phyloP scores from a whole-genome alignment of 495 filamentous ascomycete species.

The Letharia lupina region DNA sequence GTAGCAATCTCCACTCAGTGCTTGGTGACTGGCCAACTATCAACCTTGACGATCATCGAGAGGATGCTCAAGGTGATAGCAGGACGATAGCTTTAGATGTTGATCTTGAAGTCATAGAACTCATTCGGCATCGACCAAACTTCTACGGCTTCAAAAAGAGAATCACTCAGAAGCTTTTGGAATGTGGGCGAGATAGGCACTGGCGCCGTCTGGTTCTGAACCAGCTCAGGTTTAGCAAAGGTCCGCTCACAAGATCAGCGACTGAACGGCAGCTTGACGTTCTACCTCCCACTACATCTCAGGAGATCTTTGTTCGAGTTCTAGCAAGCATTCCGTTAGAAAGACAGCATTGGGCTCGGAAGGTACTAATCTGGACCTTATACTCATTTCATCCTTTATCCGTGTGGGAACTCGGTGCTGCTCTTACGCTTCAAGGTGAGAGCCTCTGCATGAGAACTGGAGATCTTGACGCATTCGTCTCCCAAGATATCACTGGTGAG shows the following conservation, averaged over 20 bases:
- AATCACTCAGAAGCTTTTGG: neutral
- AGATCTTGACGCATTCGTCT: neutral
- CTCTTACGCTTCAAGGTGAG: neutral
- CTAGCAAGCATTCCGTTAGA: neutral
- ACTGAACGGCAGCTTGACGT: neutral
- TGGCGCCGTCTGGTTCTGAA: neutral
- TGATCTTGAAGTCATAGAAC: neutral
- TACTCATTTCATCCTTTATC: constrained; percentile 6
- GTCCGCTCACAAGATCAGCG: neutral
- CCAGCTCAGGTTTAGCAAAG: neutral
- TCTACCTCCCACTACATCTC: neutral
- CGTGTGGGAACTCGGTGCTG: constrained; percentile 1
- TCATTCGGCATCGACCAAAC: neutral
- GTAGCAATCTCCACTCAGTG: neutral
- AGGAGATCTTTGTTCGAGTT: neutral
- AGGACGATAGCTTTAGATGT: neutral
- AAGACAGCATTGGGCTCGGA: neutral
- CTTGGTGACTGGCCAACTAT: neutral
- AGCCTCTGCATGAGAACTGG: neutral
- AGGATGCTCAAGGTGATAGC: no score
- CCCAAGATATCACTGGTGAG: neutral
- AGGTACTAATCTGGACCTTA: neutral
- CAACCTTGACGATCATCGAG: neutral
- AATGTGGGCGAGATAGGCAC: neutral
- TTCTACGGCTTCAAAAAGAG: neutral